Evolutionary conservation across 148 eudicot genomes (phyloP).

Genomic region (Hydrangea macrophylla): DNA sequence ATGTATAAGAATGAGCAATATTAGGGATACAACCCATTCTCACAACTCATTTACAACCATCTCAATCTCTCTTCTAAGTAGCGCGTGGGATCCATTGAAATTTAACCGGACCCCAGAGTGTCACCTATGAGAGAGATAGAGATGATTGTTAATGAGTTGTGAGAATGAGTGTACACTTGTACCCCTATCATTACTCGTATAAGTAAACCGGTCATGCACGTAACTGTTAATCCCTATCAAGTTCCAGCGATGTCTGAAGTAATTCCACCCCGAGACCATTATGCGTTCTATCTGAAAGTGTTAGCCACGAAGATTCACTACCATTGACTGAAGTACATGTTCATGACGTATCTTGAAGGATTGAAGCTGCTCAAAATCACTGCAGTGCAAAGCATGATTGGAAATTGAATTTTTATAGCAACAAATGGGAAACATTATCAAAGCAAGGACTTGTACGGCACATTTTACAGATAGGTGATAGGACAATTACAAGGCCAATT

Average conservation of each 20-base stretch:
- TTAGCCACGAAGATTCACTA: slow-evolving; percentile 31
- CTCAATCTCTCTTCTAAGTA: too few species aligned
- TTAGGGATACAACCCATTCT: too few species aligned
- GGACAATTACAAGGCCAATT: slow-evolving; percentile 76
- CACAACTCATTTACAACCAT: too few species aligned
- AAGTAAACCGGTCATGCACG: slow-evolving; percentile 6
- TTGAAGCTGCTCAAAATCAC: slow-evolving; percentile 86
- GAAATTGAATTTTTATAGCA: neutral
- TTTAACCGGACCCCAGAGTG: too few species aligned
- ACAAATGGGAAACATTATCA: neutral
- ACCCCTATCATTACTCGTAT: slow-evolving; percentile 4
- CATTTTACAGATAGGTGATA: slow-evolving; percentile 90
- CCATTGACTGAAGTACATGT: slow-evolving; percentile 74
- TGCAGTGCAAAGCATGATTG: slow-evolving; percentile 35
- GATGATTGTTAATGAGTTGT: too few species aligned
- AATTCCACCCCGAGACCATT: slow-evolving; percentile 8
- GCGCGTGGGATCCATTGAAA: too few species aligned
- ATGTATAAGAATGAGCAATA: too few species aligned
- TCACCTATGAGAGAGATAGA: too few species aligned
- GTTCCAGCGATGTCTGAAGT: slow-evolving; percentile 12
- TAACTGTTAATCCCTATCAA: neutral
- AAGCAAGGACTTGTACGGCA: neutral
- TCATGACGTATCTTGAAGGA: slow-evolving; percentile 93
- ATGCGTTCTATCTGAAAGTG: slow-evolving; percentile 19
- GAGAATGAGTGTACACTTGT: neutral